Evolutionary conservation across 495 filamentous ascomycete genomes (phyloP).

Genomic region (Penicillium cataractarum): DNA sequence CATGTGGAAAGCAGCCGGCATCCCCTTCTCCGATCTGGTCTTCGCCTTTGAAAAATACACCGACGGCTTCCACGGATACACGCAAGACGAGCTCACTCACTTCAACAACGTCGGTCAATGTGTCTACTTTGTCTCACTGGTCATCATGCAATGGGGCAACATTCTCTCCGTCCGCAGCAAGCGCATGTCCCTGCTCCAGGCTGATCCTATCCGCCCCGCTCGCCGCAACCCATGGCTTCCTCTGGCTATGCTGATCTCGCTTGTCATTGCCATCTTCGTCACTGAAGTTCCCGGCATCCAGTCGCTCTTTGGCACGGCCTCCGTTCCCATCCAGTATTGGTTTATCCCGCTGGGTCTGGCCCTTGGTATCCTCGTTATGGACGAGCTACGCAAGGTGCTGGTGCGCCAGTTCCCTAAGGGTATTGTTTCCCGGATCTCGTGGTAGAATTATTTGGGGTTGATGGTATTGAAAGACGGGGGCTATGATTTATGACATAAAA

Average conservation of each 20-base stretch:
- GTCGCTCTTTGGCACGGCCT: slow-evolving; percentile 48
- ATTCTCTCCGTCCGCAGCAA: slow-evolving; percentile 53
- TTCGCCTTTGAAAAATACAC: slow-evolving; percentile 52
- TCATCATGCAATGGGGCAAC: slow-evolving; percentile 59
- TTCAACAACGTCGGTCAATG: slow-evolving; percentile 59
- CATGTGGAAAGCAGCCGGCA: slow-evolving; percentile 47
- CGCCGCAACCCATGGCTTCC: slow-evolving; percentile 56
- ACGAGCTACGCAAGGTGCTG: slow-evolving; percentile 52
- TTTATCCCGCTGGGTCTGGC: slow-evolving; percentile 53
- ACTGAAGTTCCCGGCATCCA: slow-evolving; percentile 55
- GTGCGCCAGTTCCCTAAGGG: slow-evolving; percentile 50
- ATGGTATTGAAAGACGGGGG: background rate
- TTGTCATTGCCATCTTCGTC: slow-evolving; percentile 56
- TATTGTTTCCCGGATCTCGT: slow-evolving; percentile 45
- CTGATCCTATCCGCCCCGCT: slow-evolving; percentile 51
- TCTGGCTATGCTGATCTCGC: slow-evolving; percentile 42
- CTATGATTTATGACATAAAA: background rate
- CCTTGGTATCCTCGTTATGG: slow-evolving; percentile 51
- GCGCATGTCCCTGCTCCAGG: slow-evolving; percentile 53
- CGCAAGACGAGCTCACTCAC: slow-evolving; percentile 38
- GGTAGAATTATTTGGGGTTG: slow-evolving; percentile 31
- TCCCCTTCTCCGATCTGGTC: slow-evolving; percentile 47
- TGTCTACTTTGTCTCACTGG: slow-evolving; percentile 75
- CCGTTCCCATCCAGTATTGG: slow-evolving; percentile 55
- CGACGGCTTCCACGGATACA: slow-evolving; percentile 54